Evolutionary conservation across 768 basidiomycete species (phyloP), one percentile per base, ranked within the genome.

Genomic region (Lentinula boryana): DNA sequence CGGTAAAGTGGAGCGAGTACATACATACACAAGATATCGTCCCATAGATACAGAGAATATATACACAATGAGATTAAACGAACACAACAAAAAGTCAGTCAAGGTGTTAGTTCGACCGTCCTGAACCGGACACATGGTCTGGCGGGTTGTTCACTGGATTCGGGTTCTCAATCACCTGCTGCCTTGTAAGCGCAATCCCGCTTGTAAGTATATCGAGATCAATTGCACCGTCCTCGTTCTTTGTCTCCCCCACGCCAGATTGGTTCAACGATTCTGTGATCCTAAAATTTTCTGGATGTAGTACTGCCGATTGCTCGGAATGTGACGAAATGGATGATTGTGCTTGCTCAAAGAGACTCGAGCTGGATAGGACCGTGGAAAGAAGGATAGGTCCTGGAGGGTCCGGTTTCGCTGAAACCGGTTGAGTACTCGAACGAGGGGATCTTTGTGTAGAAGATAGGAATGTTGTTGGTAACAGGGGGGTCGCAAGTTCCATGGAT

Each of bases 401-500:
- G 13, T 16, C n/a, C 12, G 27, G 33, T 13, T 33, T 41, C 5
- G 36, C 16, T 2, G 35, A 16, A 9, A 27, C 52, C 6, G 32
- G 23, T 2, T 27, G 35, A 3, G 33, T 33, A 6, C 33, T 27
- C 33, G 54, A 31, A 36, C 4, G 36, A 41, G 10, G 41, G 16
- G 56, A 15, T 46, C 7, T n/a, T 15, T 31, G 5, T 12, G 36
- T 16, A 21, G 56, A 23, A 7, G 32, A 18, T 44, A 58, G 13
- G 44, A 58, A 36, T 6, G 44, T 58, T 35, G 57, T 76, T 13
- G 78, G 78, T 52, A 74, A 56, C 10, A 83, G 68, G n/a, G 82
- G 81, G 5, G 81, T 80, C 4, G 75, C 81, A 4, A 84, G 76
- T 50, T 82, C 81, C 82, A 84, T 82, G 5, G 77, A 78, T 57